Evolutionary conservation across 371 early-diverging fungal genomes (phyloP).

Genomic region (Cladochytrium tenue): DNA sequence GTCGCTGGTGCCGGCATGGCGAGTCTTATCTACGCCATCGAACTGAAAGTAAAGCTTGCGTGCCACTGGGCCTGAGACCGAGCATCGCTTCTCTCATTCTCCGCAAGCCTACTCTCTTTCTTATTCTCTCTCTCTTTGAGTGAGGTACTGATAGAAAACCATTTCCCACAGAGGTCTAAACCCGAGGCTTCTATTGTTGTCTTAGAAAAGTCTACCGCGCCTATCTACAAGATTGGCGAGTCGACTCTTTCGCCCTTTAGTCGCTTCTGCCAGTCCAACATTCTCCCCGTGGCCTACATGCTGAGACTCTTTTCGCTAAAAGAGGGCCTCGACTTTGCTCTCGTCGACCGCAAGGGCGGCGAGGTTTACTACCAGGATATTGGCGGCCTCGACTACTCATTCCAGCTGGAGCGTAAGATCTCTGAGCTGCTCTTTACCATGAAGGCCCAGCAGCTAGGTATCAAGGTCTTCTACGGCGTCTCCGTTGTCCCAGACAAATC

Average conservation of each 20-base stretch:
- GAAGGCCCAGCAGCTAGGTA: slow-evolving; percentile 18
- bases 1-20: slow-evolving; percentile 21
- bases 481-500: background rate
- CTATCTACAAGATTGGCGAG: slow-evolving; percentile 20
- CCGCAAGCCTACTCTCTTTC: background rate
- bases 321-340: slow-evolving; percentile 17
- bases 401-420: slow-evolving; percentile 15
- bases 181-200: slow-evolving; percentile 7
- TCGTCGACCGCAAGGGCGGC: slow-evolving; percentile 1
- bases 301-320: slow-evolving; percentile 13
- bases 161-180: background rate
- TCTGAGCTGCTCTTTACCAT: slow-evolving; percentile 14
- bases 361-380: slow-evolving; percentile 8
- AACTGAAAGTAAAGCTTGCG: slow-evolving; percentile 14
- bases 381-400: slow-evolving; percentile 14
- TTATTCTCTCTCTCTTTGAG: background rate
- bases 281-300: slow-evolving; percentile 9
- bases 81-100: background rate
- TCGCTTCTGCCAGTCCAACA: slow-evolving; percentile 9
- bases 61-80: too few relatives aligned
- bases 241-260: slow-evolving; percentile 10
- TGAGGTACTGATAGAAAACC: background rate
- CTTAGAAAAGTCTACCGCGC: slow-evolving; percentile 5
- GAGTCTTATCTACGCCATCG: slow-evolving; percentile 18
- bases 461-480: slow-evolving; percentile 20